Conservation (phyloP, 345 rosid species). For the Turritis glabra region DNA sequence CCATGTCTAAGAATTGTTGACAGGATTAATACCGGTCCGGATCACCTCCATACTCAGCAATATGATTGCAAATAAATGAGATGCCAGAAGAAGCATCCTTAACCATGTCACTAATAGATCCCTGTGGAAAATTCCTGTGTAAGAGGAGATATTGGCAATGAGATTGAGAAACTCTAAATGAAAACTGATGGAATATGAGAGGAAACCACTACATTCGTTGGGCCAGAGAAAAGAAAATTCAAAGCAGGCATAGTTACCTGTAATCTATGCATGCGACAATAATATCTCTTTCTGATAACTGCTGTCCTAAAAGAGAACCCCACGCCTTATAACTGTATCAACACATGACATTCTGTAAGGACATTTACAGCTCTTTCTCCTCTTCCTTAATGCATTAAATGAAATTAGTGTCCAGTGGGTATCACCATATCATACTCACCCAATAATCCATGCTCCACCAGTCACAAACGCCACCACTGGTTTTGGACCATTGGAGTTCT, state of each 20-base stretch:
- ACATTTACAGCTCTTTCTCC: not conserved
- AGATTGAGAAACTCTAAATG: not conserved
- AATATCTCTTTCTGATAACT: constrained; percentile 84
- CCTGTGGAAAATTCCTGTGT: constrained; percentile 97
- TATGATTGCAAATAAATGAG: constrained; percentile 78
- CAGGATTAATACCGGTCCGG: constrained; percentile 61
- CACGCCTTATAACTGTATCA: constrained; percentile 91
- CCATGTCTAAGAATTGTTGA: not conserved
- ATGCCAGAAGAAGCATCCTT: constrained; percentile 90
- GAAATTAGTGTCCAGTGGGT: not conserved
- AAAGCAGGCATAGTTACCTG: constrained; percentile 49
- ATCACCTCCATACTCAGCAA: constrained; percentile 90
- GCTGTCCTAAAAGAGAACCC: constrained; percentile 97
- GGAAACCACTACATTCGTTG: not conserved
- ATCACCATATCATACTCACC: constrained; percentile 67
- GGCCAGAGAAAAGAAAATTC: not conserved
- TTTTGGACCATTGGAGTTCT: constrained; percentile 62
- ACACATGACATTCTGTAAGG: constrained; percentile 31
- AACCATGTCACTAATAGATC: constrained; percentile 92
- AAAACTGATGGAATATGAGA: constrained; percentile 5
- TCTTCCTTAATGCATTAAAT: not conserved
- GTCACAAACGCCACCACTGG: constrained; percentile 94
- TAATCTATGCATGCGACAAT: constrained; percentile 98
- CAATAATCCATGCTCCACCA: constrained; percentile 99
- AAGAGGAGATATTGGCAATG: constrained; percentile 16